Conservation (phyloP, 495 filamentous ascomycete species). For the Penicillium goetzii region DNA sequence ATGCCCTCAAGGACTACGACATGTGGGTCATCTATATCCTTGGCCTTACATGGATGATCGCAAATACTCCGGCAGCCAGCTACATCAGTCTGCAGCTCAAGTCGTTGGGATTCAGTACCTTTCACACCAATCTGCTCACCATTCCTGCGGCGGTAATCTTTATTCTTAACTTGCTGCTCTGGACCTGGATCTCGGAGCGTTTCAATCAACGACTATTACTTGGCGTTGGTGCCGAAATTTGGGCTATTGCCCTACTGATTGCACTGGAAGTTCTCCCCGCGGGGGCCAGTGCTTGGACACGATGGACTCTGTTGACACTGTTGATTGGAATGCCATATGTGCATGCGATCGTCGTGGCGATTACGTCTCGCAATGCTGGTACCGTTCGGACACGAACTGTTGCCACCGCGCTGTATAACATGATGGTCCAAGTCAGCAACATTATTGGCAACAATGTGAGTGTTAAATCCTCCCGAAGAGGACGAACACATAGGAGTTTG, state of each 20-base stretch:
- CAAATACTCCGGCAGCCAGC: constrained; percentile 37
- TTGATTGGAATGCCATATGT: constrained; percentile 64
- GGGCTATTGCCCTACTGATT: constrained; percentile 59
- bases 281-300: constrained; percentile 51
- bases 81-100: constrained; percentile 66
- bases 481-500: background rate
- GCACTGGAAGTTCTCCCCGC: constrained; percentile 49
- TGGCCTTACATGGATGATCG: constrained; percentile 56
- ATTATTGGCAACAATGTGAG: constrained; percentile 66
- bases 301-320: constrained; percentile 55
- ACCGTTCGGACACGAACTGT: constrained; percentile 69
- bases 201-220: constrained; percentile 58
- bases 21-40: constrained; percentile 57
- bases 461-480: constrained; percentile 2
- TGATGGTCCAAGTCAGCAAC: constrained; percentile 68
- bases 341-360: constrained; percentile 69
- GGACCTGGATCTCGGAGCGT: constrained; percentile 58
- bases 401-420: constrained; percentile 69
- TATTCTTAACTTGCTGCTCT: constrained; percentile 47
- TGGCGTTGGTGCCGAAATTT: constrained; percentile 54
- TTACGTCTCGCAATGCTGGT: constrained; percentile 69
- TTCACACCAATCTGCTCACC: constrained; percentile 66
- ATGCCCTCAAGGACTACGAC: constrained; percentile 56
- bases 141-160: constrained; percentile 62
- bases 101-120: constrained; percentile 63